A percentile compares a stretch with the other conserved stretches of the same genome.
Conservation (phyloP, 1,139 yeast species). For the Sugiyamaella japonica region DNA sequence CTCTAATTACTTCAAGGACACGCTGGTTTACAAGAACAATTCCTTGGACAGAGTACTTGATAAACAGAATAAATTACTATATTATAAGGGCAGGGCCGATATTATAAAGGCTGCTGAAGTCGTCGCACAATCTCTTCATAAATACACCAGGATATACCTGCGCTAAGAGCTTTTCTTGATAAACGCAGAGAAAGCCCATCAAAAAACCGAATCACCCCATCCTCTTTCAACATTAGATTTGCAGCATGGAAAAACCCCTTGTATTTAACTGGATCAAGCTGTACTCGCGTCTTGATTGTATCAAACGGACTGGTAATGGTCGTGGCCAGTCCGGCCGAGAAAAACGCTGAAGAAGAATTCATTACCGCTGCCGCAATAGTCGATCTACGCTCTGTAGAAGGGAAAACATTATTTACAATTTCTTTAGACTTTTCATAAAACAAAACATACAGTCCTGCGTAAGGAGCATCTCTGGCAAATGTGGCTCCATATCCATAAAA, state of each 20-base stretch:
- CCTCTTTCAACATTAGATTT: constrained; percentile 50
- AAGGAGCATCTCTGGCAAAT: constrained; percentile 87
- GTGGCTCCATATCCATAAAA: constrained; percentile 89
- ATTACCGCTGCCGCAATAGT: constrained; percentile 25
- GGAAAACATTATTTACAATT: constrained; percentile 36
- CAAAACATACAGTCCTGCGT: constrained; percentile 88
- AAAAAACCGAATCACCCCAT: constrained; percentile 64
- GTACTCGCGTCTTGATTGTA: constrained; percentile 89
- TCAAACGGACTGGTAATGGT: constrained; percentile 93
- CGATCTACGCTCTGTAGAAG: constrained; percentile 18
- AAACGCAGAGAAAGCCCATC: constrained; percentile 82
- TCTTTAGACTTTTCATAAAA: constrained; percentile 76
- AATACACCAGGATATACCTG: constrained; percentile 96
- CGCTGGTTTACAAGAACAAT: no score
- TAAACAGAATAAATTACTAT: not conserved
- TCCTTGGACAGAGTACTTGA: no score
- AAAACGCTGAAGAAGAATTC: constrained; percentile 29
- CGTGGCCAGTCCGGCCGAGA: constrained; percentile 65
- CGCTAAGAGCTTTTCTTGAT: constrained; percentile 82
- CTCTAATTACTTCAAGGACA: no score
- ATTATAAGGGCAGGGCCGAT: not conserved
- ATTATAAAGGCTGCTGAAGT: constrained; percentile 17
- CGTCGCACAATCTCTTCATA: constrained; percentile 73
- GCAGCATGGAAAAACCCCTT: constrained; percentile 45
- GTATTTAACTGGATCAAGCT: constrained; percentile 56